Evolutionary conservation across 2,329 filamentous ascomycete species (phyloP), one percentile per base, ranked within the genome.

Genomic region (Fusarium chaquense): DNA sequence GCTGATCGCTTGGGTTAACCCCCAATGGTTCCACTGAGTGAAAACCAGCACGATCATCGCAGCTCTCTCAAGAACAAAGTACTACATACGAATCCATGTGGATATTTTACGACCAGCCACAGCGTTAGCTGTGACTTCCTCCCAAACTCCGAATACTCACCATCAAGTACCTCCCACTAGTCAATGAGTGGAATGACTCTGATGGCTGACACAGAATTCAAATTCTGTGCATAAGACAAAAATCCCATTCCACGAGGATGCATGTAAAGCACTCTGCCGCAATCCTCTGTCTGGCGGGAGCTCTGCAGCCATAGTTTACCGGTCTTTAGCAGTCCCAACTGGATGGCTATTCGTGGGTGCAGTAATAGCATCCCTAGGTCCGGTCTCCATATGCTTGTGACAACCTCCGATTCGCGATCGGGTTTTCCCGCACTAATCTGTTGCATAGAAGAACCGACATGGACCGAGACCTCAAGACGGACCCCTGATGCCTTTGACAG

Each of bases 11-110:
- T 68, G 63, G 71, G 64, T 71, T 73, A 73, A 71, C 45, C 62
- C 71, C 65, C 64, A 73, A 65, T 49, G 52, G 71, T 70, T 61
- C 63, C 69, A 72, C 63, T 54, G 65, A 53, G 56, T 67, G 36
- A 56, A 50, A 63, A 64, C 62, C 68, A 62, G 45, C 45, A 62
- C 45, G 57, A 62, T 45, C 50, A 56, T 61, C 63, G 58, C 43
- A 53, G 58, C 62, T 50, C 61, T 52, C 60, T 62, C 49, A 51
- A 65, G 70, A 63, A 62, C 63, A 70, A 62, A 71, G 66, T 75
- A 76, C 77, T 79, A 79, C 70, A 78, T 79, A 79, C 72, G 73
- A 67, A 78, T 78, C 77, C 77, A 70, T 70, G 61, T 69, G 77
- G 77, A 79, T 78, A 46, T 75, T 78, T 80, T 80, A 78, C 76